Conservation (phyloP, 306 rosid species). For the Macrotyloma uniflorum region DNA sequence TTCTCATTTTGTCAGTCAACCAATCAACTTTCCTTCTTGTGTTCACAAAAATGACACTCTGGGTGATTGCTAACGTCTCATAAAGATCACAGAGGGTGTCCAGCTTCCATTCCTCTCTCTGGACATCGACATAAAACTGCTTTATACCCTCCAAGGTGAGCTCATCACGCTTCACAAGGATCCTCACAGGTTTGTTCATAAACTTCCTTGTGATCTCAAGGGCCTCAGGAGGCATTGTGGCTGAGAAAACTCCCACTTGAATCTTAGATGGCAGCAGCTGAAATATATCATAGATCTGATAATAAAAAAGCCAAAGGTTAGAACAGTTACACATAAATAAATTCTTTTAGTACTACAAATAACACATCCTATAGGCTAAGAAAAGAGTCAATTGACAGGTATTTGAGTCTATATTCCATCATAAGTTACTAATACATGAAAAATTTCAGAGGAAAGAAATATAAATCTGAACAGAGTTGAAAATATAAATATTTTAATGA, state of each 20-base stretch:
- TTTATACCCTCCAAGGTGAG: conserved; percentile 85
- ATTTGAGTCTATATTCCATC: not conserved
- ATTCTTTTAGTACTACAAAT: not conserved
- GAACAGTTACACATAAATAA: not conserved
- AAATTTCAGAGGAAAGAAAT: not conserved
- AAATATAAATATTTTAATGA: not conserved
- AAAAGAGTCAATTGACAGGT: not conserved
- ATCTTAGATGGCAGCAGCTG: conserved; percentile 75
- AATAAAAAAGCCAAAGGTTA: conserved; percentile 25
- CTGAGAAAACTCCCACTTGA: conserved; percentile 86
- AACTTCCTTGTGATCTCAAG: conserved; percentile 85
- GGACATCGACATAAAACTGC: conserved; percentile 78
- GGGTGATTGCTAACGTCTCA: conserved; percentile 80
- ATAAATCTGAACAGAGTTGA: not conserved
- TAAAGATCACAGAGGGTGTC: conserved; percentile 81
- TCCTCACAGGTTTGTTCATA: conserved; percentile 88
- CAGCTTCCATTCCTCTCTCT: conserved; percentile 78
- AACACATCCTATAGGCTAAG: not conserved
- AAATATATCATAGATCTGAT: conserved; percentile 82
- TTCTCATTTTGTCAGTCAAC: conserved; percentile 86
- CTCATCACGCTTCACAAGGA: conserved; percentile 89
- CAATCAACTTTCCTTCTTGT: conserved; percentile 91
- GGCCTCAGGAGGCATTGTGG: conserved; percentile 92
- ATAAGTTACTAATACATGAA: not conserved
- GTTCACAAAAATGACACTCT: conserved; percentile 82